phyloP scores from a whole-genome alignment of 208 protist species.

The Leishmania mexicana region DNA sequence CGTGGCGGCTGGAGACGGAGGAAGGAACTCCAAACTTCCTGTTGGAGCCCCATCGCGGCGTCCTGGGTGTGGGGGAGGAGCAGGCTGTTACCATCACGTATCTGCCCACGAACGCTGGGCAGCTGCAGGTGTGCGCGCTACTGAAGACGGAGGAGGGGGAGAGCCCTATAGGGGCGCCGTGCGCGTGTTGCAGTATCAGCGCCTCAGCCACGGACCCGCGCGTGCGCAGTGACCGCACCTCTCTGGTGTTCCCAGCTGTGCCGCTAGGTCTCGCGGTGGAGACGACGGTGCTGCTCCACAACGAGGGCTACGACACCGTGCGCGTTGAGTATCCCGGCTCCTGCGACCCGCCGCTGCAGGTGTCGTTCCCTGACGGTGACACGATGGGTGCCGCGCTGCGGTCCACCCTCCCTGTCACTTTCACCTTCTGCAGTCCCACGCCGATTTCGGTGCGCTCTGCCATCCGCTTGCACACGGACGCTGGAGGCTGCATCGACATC shows the following conservation, averaged over 20 bases:
- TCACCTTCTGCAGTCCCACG: conserved; percentile 53
- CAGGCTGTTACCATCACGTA: conserved; percentile 77
- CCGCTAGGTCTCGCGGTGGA: conserved; percentile 76
- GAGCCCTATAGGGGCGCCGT: conserved; percentile 32
- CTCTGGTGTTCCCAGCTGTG: conserved; percentile 87
- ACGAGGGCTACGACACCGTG: conserved; percentile 94
- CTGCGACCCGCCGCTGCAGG: conserved; percentile 58
- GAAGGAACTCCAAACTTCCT: conserved; percentile 47
- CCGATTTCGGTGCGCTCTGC: conserved; percentile 50
- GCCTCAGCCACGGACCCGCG: conserved; percentile 77
- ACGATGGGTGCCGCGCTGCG: conserved; percentile 28
- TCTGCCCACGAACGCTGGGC: conserved; percentile 42
- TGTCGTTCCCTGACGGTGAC: conserved; percentile 83
- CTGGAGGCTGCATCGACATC: conserved; percentile 74
- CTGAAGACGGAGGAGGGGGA: conserved; percentile 60
- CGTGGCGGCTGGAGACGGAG: conserved; percentile 23
- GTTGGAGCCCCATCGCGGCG: conserved; percentile 62
- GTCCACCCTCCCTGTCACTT: conserved; percentile 68
- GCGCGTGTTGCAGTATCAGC: conserved; percentile 52
- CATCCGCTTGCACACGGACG: conserved; percentile 83
- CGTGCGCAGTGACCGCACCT: conserved; percentile 72
- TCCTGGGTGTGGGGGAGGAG: conserved; percentile 46
- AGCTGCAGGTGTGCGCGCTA: conserved; percentile 34
- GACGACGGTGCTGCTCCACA: conserved; percentile 82
- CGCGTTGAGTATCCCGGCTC: conserved; percentile 80